Conservation (phyloP, 176 grass and related monocot species). For the Oryza australiensis region DNA sequence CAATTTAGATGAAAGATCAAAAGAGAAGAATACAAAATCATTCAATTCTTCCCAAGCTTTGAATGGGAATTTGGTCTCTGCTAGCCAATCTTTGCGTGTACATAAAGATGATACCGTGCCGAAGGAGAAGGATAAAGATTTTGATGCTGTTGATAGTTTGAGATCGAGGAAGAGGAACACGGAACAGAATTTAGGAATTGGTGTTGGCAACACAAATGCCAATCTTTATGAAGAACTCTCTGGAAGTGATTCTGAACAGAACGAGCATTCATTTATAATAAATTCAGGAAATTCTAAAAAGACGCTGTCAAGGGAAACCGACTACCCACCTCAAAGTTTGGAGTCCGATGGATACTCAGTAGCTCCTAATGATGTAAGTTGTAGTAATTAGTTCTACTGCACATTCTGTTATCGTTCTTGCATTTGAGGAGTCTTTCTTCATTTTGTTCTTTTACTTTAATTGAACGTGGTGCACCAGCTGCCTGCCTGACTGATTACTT, state of each 20-base stretch:
- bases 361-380: constrained; percentile 67
- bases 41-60: constrained; percentile 48
- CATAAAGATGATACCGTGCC: constrained; percentile 36
- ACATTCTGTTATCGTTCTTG: not conserved
- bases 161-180: constrained; percentile 61
- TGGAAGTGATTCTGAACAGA: constrained; percentile 72
- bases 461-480: constrained; percentile 21
- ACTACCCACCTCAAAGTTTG: constrained; percentile 54
- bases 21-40: constrained; percentile 55
- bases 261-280: constrained; percentile 51
- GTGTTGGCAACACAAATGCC: constrained; percentile 31
- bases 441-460: constrained; percentile 3
- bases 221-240: constrained; percentile 57
- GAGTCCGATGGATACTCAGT: constrained; percentile 51
- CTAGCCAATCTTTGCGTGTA: constrained; percentile 34
- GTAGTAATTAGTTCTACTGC: constrained; percentile 5
- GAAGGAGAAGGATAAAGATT: constrained; percentile 41
- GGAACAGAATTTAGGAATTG: constrained; percentile 32
- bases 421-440: not conserved
- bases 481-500: constrained; percentile 10
- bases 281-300: constrained; percentile 59
- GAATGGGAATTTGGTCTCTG: constrained; percentile 45
- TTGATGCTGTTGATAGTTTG: constrained; percentile 52
- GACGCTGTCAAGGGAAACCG: constrained; percentile 36
- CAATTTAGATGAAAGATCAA: constrained; percentile 67